Base-by-base conservation (phyloP, 1,139 yeast species). In the Pichia norvegensis region DNA sequence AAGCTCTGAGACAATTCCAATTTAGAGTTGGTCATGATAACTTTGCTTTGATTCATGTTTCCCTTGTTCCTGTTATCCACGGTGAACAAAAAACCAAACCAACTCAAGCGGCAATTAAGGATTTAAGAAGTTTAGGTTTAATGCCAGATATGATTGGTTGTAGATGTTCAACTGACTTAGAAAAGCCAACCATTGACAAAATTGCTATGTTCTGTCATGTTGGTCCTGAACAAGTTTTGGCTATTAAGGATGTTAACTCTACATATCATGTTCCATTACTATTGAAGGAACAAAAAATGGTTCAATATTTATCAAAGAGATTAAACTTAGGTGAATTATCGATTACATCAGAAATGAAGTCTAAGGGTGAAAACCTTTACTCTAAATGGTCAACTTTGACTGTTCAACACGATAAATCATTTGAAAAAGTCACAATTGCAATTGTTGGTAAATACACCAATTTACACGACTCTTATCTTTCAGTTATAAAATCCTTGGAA, bases 41-140 rank as follows among this genome's bases (percentile, higher is more conserved):
- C 70, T 92, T 94, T 69, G 95, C 97, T 17, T 75, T 94, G 64
- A 87, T 92, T 60, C 99, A 92, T 60, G 99, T 92, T 47, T 90
- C 97, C 42, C 75, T 92, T 57, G 97, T 92, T 40, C 97, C 97
- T 36, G 97, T 92, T 45, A 92, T 92, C 60, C 95, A 88, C 56
- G 98, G 97, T 51, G 99, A 92, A 72, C 96, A 92, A 69, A 92
- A 92, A 75, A 92, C 99, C 43, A 92, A 92, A 70, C 99, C 99
- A 48, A 92, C 99, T 11, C 99, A 92, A 71, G 98, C 97, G 52
- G 99, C 99, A 40, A 85, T 94, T 62, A 87, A 88, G 66, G 98
- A 92, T 66, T 77, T 92, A 67, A 82, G 99, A 70, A 85, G 95
- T 46, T 73, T 92, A 55, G 99, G 99, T 58, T 76, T 94, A 64